Evolutionary conservation across 2,329 filamentous ascomycete species (phyloP).

Genomic region (Lachnum nothofagi): DNA sequence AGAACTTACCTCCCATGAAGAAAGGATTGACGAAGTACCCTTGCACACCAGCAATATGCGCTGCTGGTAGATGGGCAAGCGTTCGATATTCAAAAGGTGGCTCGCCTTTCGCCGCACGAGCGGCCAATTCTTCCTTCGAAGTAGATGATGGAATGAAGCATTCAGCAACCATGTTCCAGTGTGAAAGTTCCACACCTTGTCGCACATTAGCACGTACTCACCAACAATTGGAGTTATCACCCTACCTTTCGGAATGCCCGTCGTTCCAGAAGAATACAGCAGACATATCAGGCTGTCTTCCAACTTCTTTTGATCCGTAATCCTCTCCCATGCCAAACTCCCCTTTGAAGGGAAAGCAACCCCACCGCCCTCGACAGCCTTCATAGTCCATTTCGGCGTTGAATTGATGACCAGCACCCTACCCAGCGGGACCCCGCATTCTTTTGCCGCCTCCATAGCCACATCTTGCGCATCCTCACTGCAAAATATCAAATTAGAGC

Average conservation of each 20-base stretch:
- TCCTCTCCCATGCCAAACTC: slow-evolving; percentile 47
- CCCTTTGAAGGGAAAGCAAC: slow-evolving; percentile 33
- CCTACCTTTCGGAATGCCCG: slow-evolving; percentile 77
- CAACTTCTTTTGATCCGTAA: slow-evolving; percentile 47
- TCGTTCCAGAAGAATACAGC: slow-evolving; percentile 77
- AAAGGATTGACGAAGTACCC: slow-evolving; percentile 43
- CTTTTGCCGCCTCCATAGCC: slow-evolving; percentile 45
- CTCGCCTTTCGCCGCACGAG: slow-evolving; percentile 11
- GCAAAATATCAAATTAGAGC: slow-evolving; percentile 40
- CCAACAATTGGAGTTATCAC: neutral
- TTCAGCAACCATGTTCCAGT: slow-evolving; percentile 41
- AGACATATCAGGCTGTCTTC: slow-evolving; percentile 56
- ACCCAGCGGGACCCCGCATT: slow-evolving; percentile 40
- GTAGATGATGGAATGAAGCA: slow-evolving; percentile 31
- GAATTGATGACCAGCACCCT: slow-evolving; percentile 49
- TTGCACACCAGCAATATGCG: slow-evolving; percentile 44
- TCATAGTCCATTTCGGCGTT: slow-evolving; percentile 32
- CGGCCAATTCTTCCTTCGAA: slow-evolving; percentile 31
- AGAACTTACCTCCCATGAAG: slow-evolving; percentile 37
- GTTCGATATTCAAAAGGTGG: slow-evolving; percentile 36
- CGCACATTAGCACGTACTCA: neutral
- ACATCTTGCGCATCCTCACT: slow-evolving; percentile 46
- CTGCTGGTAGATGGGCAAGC: slow-evolving; percentile 42
- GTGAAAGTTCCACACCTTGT: slow-evolving; percentile 37
- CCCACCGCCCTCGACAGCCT: slow-evolving; percentile 30